Base-by-base conservation (phyloP, 2,329 filamentous ascomycete species). In the Aspergillus ochraceoroseus region DNA sequence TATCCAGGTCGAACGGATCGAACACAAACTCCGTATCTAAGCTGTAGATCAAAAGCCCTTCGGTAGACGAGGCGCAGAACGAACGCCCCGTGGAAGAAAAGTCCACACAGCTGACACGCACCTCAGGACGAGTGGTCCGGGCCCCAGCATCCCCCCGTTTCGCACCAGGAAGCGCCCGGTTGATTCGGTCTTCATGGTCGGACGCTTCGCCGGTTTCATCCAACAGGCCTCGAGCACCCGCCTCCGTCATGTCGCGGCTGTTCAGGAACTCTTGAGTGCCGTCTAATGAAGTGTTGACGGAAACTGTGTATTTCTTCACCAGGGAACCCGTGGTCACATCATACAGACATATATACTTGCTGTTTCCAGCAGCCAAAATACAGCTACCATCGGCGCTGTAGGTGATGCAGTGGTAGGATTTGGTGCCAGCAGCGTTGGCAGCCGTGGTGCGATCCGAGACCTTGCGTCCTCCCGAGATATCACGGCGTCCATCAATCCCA, bases 281-380 rank as follows among this genome's bases (percentile, higher is more conserved):
- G 13, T 94, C 89, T 2, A 98, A 72, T 1, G 89, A 94, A n/a
- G 95, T 73, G 64, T 98, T 98, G 57, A 95, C 79, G 54, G 87
- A 94, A 56, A 96, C 89, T 1, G 90, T 95, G 60, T 85, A 98
- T 61, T 95, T 95, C 64, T 94, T 95, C 41, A 96, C 72, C 7
- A 98, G 71, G 0, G 92, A 87, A 63, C 92, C 88, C 0, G 90
- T 94, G 43, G 82, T 81, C 20, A 94, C 87, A n/a, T 94, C 90
- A 67, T 98, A 98, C 43, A 98, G 67, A 61, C 92, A 96, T 37
- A 98, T 95, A 64, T 94, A 95, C 70, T 98, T 98, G 80, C 88
- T 95, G 72, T 92, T 95, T 20, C 92, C 92, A 32, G 80, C 89
- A 1, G 90, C 92, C 27, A 98, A 72, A 7, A 98, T 73, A 55